Base-by-base conservation (phyloP, 1,284 basidiomycete genomes). In the Leccinum griseonigrum region DNA sequence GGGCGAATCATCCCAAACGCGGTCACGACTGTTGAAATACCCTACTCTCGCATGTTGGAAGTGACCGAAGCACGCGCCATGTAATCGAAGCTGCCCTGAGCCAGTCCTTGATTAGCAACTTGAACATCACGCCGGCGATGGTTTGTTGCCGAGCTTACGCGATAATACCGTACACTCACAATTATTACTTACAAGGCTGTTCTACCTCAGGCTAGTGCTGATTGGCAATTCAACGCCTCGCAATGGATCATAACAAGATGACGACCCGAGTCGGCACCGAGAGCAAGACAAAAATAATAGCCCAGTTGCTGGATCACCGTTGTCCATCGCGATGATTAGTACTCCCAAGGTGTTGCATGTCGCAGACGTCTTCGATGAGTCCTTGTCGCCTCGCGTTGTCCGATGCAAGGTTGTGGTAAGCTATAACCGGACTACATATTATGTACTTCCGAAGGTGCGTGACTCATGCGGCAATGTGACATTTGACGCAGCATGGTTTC, bases 361-460 rank as follows among this genome's bases (percentile, higher is more conserved):
- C 38, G 40, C 43, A 46, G 18, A 46, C 18, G 6, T 11, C 11
- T 43, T 22, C 43, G 43, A 46, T 7, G 10, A 46, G 6, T 43
- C 40, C 40, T 18, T 46, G 1, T 46, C 22, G 36, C 36, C 56
- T 31, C 54, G 13, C n/a, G 6, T 48, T 36, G 3, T 48, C 22
- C 22, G 8, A 40, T 28, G 54, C 29, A n/a, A 52, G 36, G 31
- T 22, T 48, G 18, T 48, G 18, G 11, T 43, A 18, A 46, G 43
- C 18, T 48, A 48, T 22, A 11, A 22, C 2, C 11, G 46, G 46
- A 46, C 43, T 46, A 18, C 43, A 46, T 51, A 28, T 9, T 53
- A 14, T 36, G 36, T 36, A 26, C 57, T 26, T 31, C 60, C 32
- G 43, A 29, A 10, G 60, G n/a, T 57, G 36, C 61, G 16, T 63